These are phyloP conservation scores for Darksidea phi DNA, from an alignment of 495 filamentous ascomycete species.

Conservation along the genomic window DNA sequence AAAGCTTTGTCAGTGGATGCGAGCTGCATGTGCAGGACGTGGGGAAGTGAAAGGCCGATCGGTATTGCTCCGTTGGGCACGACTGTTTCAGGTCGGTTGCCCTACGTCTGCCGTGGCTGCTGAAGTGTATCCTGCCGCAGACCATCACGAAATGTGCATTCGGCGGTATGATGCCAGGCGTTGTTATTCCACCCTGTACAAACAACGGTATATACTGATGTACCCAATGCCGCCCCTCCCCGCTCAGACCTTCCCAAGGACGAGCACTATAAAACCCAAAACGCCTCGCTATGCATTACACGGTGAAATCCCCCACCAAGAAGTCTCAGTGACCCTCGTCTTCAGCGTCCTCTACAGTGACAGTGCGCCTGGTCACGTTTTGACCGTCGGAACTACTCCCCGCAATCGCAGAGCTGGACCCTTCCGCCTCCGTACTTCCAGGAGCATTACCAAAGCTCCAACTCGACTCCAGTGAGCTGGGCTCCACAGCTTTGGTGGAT, in stretches of 20 bases:
- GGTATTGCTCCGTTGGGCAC: too few species aligned
- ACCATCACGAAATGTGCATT: too few species aligned
- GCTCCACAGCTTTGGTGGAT: slow-evolving; percentile 21
- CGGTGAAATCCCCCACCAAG: neutral
- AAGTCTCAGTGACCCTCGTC: slow-evolving; percentile 14
- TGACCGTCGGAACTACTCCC: slow-evolving; percentile 15
- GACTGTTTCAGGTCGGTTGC: too few species aligned
- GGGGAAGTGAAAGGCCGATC: too few species aligned
- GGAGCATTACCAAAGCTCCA: slow-evolving; percentile 30
- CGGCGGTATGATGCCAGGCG: too few species aligned
- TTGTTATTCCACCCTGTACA: too few species aligned
- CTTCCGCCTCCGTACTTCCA: slow-evolving; percentile 6
- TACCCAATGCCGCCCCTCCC: too few species aligned
- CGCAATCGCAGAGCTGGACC: slow-evolving; percentile 25
- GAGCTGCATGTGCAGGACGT: too few species aligned
- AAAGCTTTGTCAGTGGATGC: too few species aligned
- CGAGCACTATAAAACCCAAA: neutral
- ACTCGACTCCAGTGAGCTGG: slow-evolving; percentile 25
- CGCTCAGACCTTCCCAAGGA: neutral
- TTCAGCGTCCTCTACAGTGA: slow-evolving; percentile 32
- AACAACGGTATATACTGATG: too few species aligned
- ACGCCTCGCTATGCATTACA: slow-evolving; percentile 35
- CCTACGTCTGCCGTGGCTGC: too few species aligned
- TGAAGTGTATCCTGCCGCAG: too few species aligned
- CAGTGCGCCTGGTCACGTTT: slow-evolving; percentile 20